Conservation (phyloP, 768 basidiomycete genomes). For the Mycena floridula region DNA sequence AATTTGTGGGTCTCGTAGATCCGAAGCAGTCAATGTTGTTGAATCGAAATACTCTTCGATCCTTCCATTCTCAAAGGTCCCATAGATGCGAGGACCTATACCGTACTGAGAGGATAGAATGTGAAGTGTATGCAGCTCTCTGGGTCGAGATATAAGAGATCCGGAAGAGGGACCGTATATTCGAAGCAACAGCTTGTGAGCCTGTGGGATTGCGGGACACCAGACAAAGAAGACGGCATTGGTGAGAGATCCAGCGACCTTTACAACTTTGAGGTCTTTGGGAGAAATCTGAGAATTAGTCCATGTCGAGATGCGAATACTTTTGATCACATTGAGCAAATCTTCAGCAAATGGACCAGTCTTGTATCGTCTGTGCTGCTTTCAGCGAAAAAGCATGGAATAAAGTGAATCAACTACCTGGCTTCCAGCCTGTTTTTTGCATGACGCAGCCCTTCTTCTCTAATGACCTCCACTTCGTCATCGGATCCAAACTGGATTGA, state of each 20-base stretch:
- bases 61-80: conserved; percentile 93
- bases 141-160: conserved; percentile 79
- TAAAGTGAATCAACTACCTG: too few relatives aligned
- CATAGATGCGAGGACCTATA: conserved; percentile 88
- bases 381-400: too few relatives aligned
- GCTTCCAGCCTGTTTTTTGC: conserved; percentile 51
- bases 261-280: conserved; percentile 54
- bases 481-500: conserved; percentile 31
- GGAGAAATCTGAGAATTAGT: conserved; percentile 35
- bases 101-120: conserved; percentile 81
- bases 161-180: conserved; percentile 89
- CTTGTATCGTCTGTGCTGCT: conserved; percentile 52
- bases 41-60: conserved; percentile 95
- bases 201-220: conserved; percentile 42
- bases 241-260: conserved; percentile 88
- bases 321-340: conserved; percentile 48
- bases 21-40: conserved; percentile 66
- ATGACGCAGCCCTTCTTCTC: conserved; percentile 58
- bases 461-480: conserved; percentile 34
- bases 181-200: conserved; percentile 75
- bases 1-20: conserved; percentile 69
- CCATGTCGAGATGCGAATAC: conserved; percentile 60
- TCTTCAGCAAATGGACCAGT: conserved; percentile 46
- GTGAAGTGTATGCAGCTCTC: conserved; percentile 85
- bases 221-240: conserved; percentile 98